phyloP scores from a whole-genome alignment of 2,329 filamentous ascomycete species.

The Zasmidium angulare region DNA sequence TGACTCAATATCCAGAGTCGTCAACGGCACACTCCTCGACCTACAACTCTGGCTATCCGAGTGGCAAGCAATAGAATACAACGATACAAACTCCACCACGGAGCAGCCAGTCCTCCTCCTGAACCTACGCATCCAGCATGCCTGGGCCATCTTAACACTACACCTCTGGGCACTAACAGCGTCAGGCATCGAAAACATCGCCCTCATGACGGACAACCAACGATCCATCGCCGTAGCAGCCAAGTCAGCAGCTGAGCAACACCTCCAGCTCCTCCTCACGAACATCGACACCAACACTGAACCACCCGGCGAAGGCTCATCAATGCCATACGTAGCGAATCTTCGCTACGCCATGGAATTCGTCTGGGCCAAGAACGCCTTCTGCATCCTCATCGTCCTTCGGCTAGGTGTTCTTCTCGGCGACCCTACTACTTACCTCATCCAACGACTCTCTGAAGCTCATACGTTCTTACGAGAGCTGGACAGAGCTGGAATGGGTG shows the following conservation, averaged over 20 bases:
- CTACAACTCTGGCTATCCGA: constrained; percentile 52
- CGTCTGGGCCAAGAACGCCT: constrained; percentile 59
- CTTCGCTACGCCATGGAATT: constrained; percentile 58
- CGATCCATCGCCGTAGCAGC: constrained; percentile 50
- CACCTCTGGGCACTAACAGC: constrained; percentile 52
- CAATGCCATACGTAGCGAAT: constrained; percentile 48
- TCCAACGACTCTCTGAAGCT: constrained; percentile 45
- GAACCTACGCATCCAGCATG: constrained; percentile 53
- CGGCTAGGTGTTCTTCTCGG: constrained; percentile 53
- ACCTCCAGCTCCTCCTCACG: constrained; percentile 50
- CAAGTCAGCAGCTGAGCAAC: constrained; percentile 52
- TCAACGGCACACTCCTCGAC: constrained; percentile 49
- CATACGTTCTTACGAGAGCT: constrained; percentile 47
- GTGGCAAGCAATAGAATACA: constrained; percentile 32
- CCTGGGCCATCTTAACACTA: constrained; percentile 56
- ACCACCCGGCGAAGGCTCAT: constrained; percentile 22
- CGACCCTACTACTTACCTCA: constrained; percentile 40
- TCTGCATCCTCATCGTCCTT: constrained; percentile 56
- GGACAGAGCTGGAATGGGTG: constrained; percentile 39
- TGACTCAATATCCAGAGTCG: constrained; percentile 19
- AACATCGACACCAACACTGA: constrained; percentile 37
- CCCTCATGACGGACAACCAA: constrained; percentile 52
- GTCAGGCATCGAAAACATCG: constrained; percentile 52
- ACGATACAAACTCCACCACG: not conserved
- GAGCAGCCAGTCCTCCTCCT: constrained; percentile 43